Base-by-base conservation (phyloP, 78 protist species). In the Dictyostelium capitatum region DNA sequence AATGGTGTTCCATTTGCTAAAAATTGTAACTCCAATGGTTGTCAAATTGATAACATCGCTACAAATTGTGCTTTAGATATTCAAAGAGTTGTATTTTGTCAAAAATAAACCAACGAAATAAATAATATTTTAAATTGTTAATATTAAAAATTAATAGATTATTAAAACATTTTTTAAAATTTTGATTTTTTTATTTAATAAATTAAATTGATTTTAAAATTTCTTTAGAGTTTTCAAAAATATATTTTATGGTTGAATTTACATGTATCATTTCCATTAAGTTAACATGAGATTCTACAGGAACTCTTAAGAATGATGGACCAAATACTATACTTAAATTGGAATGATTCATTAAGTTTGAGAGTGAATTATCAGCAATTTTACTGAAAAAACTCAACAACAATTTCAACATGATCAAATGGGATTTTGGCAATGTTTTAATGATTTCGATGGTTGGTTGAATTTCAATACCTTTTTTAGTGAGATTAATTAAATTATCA, bases 321-420 rank as follows among this genome's bases (percentile, higher is more conserved):
- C 92, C 92, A 75, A 85, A 85, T 15, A 85, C 83, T 25, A 85
- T 85, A 0, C 83, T n/a, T 17, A 85, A 37, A 47, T 85, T 85
- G 2, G 82, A 72, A 62, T 65, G 37, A 32, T 75, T 75, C 83
- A 85, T 85, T 81, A 85, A 56, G 28, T 85, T 85, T 14, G 56
- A 54, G 23, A 72, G 72, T 4, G 78, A 54, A 74, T 85, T 85
- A 17, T 77, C 92, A 1, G 67, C 74, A 20, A 85, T 74, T 25
- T 74, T 74, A 12, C 64, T 41, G 15, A 85, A 59, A 37, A 85
- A 85, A 19, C 78, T 82, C 59, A 85, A 53, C 20, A 85, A 7
- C 48, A 75, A 17, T 48, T 74, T 56, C 4, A 85, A 43, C 59
- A 75, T 9, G 14, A 17, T 59, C 11, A 73, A 30, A 62, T 85